Conservation (phyloP, 1,139 yeast genomes). For the Diutina neorugosa region DNA sequence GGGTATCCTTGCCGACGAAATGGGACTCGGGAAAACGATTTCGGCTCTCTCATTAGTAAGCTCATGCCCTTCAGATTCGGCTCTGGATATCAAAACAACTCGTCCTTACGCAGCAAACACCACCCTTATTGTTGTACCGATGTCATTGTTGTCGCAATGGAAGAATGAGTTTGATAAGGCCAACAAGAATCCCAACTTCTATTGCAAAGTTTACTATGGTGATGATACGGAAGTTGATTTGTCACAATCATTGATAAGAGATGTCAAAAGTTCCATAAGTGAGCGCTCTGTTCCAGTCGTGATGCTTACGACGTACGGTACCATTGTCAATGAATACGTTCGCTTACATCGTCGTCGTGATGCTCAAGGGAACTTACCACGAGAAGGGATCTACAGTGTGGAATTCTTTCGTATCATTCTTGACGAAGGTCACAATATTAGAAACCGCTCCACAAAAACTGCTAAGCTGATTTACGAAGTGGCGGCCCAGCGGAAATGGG, state of each 20-base stretch:
- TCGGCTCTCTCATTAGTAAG: slow-evolving; percentile 68
- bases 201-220: slow-evolving; percentile 64
- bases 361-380: slow-evolving; percentile 19
- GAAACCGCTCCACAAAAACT: slow-evolving; percentile 71
- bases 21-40: slow-evolving; percentile 93
- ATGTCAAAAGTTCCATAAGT: not conserved
- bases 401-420: slow-evolving; percentile 68
- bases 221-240: slow-evolving; percentile 41
- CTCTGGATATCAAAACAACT: not conserved
- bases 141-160: slow-evolving; percentile 90
- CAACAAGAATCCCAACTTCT: slow-evolving; percentile 31
- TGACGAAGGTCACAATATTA: slow-evolving; percentile 88
- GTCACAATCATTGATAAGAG: not conserved
- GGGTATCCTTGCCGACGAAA: slow-evolving; percentile 93
- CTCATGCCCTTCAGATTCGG: slow-evolving; percentile 33
- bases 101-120: slow-evolving; percentile 49
- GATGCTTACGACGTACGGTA: slow-evolving; percentile 80
- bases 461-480: slow-evolving; percentile 69
- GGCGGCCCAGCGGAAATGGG: slow-evolving; percentile 63
- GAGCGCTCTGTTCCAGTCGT: slow-evolving; percentile 48
- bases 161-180: slow-evolving; percentile 62
- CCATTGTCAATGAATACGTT: slow-evolving; percentile 63
- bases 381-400: slow-evolving; percentile 54
- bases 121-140: slow-evolving; percentile 78
- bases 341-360: slow-evolving; percentile 22